Evolutionary conservation across 257 asterid species (phyloP).

Genomic region (Jacaranda copaia): DNA sequence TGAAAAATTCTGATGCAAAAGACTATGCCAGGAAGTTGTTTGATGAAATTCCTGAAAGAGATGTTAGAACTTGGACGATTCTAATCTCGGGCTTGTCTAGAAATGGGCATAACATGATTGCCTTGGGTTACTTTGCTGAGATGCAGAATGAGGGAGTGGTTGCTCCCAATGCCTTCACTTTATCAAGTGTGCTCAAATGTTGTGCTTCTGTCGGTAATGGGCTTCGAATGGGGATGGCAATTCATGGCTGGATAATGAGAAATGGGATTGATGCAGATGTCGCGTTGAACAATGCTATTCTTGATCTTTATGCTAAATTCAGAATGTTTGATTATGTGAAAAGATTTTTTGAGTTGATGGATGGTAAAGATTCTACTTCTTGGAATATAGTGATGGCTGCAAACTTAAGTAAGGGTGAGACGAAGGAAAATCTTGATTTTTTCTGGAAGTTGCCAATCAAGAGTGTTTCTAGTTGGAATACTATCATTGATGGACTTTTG

Average conservation of each 20-base stretch:
- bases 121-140: conserved; percentile 53
- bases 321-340: conserved; percentile 48
- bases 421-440: conserved; percentile 49
- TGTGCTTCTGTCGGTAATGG: conserved; percentile 52
- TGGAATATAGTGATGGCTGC: conserved; percentile 84
- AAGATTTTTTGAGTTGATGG: conserved; percentile 58
- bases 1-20: conserved; percentile 35
- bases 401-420: conserved; percentile 51
- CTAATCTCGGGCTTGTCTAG: conserved; percentile 65
- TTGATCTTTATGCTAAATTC: conserved; percentile 71
- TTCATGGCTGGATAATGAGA: conserved; percentile 68
- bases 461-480: conserved; percentile 80
- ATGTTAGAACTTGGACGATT: conserved; percentile 79
- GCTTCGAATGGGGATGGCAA: conserved; percentile 54
- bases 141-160: conserved; percentile 63
- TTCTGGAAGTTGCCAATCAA: conserved; percentile 66
- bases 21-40: conserved; percentile 62
- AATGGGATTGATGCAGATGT: conserved; percentile 54
- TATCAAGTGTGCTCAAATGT: conserved; percentile 71
- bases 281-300: conserved; percentile 68
- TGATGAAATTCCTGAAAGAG: conserved; percentile 69
- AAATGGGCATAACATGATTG: conserved; percentile 48
- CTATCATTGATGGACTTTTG: conserved; percentile 67
- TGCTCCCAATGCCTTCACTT: conserved; percentile 67
- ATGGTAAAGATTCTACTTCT: conserved; percentile 55